Evolutionary conservation across 2,329 filamentous ascomycete genomes (phyloP).

Genomic region (Dothidotthia symphoricarpi): DNA sequence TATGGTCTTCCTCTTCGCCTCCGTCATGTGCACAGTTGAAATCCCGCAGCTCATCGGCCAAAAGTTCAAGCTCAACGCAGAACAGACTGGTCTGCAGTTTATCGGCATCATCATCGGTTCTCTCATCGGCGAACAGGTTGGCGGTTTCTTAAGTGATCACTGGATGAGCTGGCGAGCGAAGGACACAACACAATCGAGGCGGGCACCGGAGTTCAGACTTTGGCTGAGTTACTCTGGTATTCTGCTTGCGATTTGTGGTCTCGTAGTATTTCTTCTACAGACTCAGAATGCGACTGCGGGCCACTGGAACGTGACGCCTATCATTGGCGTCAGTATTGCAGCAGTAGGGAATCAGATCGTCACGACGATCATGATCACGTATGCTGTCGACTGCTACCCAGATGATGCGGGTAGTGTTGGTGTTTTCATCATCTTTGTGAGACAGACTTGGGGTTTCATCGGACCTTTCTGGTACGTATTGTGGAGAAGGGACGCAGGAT

Average conservation of each 20-base stretch:
- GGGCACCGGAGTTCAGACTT: constrained; percentile 57
- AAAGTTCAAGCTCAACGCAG: constrained; percentile 57
- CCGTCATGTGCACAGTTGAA: constrained; percentile 57
- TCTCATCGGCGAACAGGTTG: constrained; percentile 59
- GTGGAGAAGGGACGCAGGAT: too few species aligned
- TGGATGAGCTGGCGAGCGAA: constrained; percentile 51
- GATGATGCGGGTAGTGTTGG: constrained; percentile 56
- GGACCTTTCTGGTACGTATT: constrained; percentile 41
- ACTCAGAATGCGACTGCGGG: constrained; percentile 45
- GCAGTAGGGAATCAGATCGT: constrained; percentile 60
- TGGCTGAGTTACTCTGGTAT: constrained; percentile 59
- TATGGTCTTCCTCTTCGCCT: constrained; percentile 58
- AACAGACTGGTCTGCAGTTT: constrained; percentile 60
- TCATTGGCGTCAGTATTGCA: constrained; percentile 53
- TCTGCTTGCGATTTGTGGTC: constrained; percentile 51
- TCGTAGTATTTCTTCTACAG: constrained; percentile 56
- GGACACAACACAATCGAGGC: constrained; percentile 33
- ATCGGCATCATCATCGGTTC: constrained; percentile 58
- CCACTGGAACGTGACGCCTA: constrained; percentile 57
- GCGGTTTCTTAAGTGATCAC: constrained; percentile 53
- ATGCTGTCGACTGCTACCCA: constrained; percentile 58
- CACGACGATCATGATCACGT: constrained; percentile 60
- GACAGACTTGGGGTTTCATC: constrained; percentile 49
- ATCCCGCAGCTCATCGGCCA: constrained; percentile 58
- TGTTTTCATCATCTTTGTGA: constrained; percentile 58